Evolutionary conservation across 305 asterid species (phyloP), one percentile per base, ranked within the genome.

Genomic region (Fraxinus sp.): DNA sequence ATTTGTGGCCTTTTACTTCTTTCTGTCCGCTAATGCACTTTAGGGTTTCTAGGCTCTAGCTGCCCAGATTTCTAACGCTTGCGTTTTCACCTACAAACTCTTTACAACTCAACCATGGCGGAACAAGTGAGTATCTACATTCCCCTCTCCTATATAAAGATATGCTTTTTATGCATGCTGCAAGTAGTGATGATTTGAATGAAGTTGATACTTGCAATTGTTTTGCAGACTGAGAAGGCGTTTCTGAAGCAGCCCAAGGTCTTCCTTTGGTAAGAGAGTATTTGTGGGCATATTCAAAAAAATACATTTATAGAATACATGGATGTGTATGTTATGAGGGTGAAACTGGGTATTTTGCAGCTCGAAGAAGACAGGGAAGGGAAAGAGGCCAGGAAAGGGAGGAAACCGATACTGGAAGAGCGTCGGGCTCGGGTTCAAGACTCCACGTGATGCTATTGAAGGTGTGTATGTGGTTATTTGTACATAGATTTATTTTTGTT

Each of bases 211-310:
- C 8, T 72, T 75, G 41, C 55, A 66, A 43, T 36, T 80, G 68
- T 55, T 83, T 80, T 84, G 86, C 90, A 93, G 97, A 93, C 95
- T 41, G 97, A 92, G 91, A 93, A 91, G 88, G 97, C 97, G 0
- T 93, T 93, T 78, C 39, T 93, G 90, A 93, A 92, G 93, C 97
- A 93, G 88, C 97, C 97, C 5, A 92, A 91, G 88, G 97, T 93
- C 6, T 92, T 93, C 82, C 92, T 92, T n/a, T 87, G 93, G 94
- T 90, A 85, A 36, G 88, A 55, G 10, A 13, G 0, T 10, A 13
- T 28, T 66, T 66, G 3, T 66, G 0, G 13, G 4, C 18, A 30
- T 46, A 16, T 3, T n/a, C 3, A 9, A 33, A 57, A 5, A 1
- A 16, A 11, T 62, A 30, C 32, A 73, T 59, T 35, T 62, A 8